These are phyloP conservation scores for Corynascus novoguineensis DNA, from an alignment of 495 filamentous ascomycete genomes.

Conservation along the genomic window DNA sequence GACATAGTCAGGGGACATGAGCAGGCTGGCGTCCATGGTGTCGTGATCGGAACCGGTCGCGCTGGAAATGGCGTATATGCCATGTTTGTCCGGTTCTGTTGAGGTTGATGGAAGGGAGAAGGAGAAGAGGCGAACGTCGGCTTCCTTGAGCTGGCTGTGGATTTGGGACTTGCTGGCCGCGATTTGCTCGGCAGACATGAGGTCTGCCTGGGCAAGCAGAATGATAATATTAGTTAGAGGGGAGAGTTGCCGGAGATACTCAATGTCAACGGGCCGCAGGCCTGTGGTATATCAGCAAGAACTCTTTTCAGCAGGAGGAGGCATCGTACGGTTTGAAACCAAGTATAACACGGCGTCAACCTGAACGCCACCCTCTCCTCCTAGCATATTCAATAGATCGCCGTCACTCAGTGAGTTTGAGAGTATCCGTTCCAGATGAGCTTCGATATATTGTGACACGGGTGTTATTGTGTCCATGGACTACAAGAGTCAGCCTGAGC, in stretches of 20 bases:
- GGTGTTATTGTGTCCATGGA: conserved; percentile 60
- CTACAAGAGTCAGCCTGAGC: conserved; percentile 28
- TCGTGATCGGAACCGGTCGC: conserved; percentile 70
- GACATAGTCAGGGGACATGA: conserved; percentile 93
- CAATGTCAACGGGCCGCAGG: conserved; percentile 66
- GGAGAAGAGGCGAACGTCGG: conserved; percentile 62
- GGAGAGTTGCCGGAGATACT: conserved; percentile 68
- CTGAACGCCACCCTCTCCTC: conserved; percentile 80
- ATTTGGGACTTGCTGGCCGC: conserved; percentile 58
- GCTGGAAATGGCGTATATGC: conserved; percentile 79
- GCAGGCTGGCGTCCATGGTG: conserved; percentile 87
- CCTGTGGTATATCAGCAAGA: conserved; percentile 38
- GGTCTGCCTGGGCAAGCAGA: conserved; percentile 73
- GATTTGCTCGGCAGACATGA: conserved; percentile 55
- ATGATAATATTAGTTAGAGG: conserved; percentile 84
- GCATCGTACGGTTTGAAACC: conserved; percentile 42
- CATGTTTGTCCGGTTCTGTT: conserved; percentile 24
- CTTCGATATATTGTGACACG: conserved; percentile 69
- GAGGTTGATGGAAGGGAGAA: conserved; percentile 44
- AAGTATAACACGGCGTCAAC: conserved; percentile 87
- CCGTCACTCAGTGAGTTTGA: conserved; percentile 57
- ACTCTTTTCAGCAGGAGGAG: background rate
- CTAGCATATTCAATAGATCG: conserved; percentile 74
- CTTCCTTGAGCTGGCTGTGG: conserved; percentile 51
- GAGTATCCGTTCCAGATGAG: conserved; percentile 61